Evolutionary conservation across 495 filamentous ascomycete species (phyloP), one percentile per base, ranked within the genome.

Genomic region (Aspergillus avenaceus): DNA sequence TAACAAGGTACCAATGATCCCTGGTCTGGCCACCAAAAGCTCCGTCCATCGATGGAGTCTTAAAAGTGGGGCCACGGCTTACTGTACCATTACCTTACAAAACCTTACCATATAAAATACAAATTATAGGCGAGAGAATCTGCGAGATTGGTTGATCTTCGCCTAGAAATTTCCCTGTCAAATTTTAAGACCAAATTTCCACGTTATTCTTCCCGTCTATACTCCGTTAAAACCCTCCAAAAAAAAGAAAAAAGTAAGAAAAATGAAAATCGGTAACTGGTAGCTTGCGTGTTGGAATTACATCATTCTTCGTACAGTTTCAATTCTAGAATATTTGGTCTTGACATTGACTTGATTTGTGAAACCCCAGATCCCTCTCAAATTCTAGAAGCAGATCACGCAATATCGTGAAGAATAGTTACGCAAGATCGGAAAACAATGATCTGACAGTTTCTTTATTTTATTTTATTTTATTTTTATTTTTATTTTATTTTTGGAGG

Each of bases 1-100:
- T 62, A 52, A 61, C 59, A 58, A 36, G 55, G 52, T 54, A 54
- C 55, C 45, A 50, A 54, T 55, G 47, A 46, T 55, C 48, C 48
- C 42, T 56, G 53, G 59, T 59, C 59, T 62, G 55, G 59, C 59
- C 59, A 62, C 55, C 27, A 49, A 28, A 46, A 49, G 45, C 45
- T 50, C 53, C 47, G 47, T 58, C 50, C 55, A 42, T 46, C 50
- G 26, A 44, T 41, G 40, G 47, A 42, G 34, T 18, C 19, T 11
- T 3, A 32, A 40, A 47, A 46, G n/a, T n/a, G n/a, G 55, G 53
- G 41, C 27, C 47, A 19, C 25, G 47, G 43, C 19, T 59, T 56
- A 54, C 50, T 19, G n/a, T 47, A 47, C 53, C 3, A 12, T 54
- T 58, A 54, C 49, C 47, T 14, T 62, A 59, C n/a, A n/a, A n/a